Evolutionary conservation across 345 rosid species (phyloP).

Genomic region (Corchorus capsularis): DNA sequence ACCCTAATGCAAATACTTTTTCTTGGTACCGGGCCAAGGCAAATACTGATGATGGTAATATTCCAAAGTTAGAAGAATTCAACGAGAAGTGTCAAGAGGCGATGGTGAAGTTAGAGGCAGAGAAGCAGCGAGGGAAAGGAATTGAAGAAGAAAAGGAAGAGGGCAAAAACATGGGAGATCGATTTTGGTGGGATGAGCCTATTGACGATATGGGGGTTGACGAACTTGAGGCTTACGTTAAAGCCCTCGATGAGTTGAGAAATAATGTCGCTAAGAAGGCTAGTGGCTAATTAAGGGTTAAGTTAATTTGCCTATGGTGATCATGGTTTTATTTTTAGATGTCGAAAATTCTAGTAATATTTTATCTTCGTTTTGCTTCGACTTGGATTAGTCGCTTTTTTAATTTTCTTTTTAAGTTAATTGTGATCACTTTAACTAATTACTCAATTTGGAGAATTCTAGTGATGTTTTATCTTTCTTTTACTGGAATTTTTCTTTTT

Average conservation of each 20-base stretch:
- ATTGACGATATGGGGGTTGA: conserved; percentile 33
- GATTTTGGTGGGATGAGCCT: conserved; percentile 43
- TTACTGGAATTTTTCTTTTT: too few species aligned
- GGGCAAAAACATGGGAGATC: background rate
- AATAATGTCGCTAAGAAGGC: conserved; percentile 24
- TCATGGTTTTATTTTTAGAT: too few species aligned
- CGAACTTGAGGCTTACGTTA: conserved; percentile 36
- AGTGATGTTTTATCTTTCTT: too few species aligned
- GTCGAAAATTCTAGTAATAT: too few species aligned
- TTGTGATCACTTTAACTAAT: too few species aligned
- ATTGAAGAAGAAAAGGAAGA: conserved; percentile 19
- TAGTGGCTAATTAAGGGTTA: too few species aligned
- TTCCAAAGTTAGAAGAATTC: conserved; percentile 5
- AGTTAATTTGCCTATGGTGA: too few species aligned
- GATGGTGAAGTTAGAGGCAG: conserved; percentile 28
- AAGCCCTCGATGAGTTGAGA: conserved; percentile 34
- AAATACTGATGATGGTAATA: background rate
- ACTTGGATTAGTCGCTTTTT: too few species aligned
- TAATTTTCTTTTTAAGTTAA: too few species aligned
- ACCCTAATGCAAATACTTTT: too few species aligned
- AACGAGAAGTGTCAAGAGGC: conserved; percentile 26
- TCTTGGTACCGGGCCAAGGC: background rate
- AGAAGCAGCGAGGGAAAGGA: conserved; percentile 21
- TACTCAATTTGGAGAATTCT: too few species aligned
- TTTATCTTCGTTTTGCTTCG: too few species aligned